Evolutionary conservation across 2,329 filamentous ascomycete genomes (phyloP).

Genomic region (Orbilia quercus): DNA sequence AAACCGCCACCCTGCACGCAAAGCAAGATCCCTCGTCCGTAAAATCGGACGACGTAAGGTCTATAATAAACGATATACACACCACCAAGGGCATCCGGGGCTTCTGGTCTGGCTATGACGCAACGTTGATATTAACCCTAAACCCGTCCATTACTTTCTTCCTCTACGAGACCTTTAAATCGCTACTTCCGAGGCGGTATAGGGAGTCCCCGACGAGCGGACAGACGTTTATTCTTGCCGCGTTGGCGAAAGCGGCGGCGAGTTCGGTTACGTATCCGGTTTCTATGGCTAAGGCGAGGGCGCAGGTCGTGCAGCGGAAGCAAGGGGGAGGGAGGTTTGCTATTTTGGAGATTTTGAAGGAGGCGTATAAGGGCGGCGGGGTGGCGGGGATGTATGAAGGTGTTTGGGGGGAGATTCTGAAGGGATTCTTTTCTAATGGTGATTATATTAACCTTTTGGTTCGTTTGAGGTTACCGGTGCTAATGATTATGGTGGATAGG

Average conservation of each 20-base stretch:
- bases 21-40: slow-evolving; percentile 60
- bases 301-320: slow-evolving; percentile 71
- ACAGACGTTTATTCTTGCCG: slow-evolving; percentile 75
- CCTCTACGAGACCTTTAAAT: slow-evolving; percentile 77
- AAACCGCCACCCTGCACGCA: slow-evolving; percentile 68
- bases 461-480: neutral
- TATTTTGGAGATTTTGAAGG: slow-evolving; percentile 56
- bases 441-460: slow-evolving; percentile 6
- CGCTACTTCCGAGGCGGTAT: slow-evolving; percentile 67
- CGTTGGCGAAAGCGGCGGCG: slow-evolving; percentile 80
- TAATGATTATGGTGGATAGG: slow-evolving; percentile 53
- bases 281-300: slow-evolving; percentile 82
- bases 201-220: slow-evolving; percentile 65
- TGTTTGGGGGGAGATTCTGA: slow-evolving; percentile 78
- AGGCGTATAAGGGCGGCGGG: slow-evolving; percentile 73
- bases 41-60: slow-evolving; percentile 63
- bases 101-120: slow-evolving; percentile 90
- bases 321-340: slow-evolving; percentile 45
- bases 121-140: slow-evolving; percentile 79
- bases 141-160: slow-evolving; percentile 90
- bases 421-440: slow-evolving; percentile 86
- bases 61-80: slow-evolving; percentile 73
- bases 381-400: slow-evolving; percentile 78
- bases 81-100: slow-evolving; percentile 77
- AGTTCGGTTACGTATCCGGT: slow-evolving; percentile 85